These are phyloP conservation scores for Epichloe hybrida DNA, from an alignment of 2,329 filamentous ascomycete species.

Conservation along the genomic window DNA sequence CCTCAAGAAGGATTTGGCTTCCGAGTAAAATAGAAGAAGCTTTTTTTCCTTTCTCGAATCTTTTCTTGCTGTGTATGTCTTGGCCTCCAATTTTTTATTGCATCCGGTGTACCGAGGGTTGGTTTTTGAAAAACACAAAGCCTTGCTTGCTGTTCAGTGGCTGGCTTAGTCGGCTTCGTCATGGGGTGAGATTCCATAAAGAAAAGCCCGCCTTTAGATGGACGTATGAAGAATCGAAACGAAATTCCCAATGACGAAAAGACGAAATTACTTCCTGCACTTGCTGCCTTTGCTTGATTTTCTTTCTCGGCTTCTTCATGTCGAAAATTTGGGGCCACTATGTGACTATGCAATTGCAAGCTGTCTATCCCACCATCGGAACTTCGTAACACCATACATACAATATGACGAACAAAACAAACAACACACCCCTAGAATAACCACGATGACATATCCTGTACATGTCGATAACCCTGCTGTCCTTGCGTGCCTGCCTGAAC, in stretches of 20 bases:
- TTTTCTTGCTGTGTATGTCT: constrained; percentile 13
- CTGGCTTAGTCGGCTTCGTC: constrained; percentile 20
- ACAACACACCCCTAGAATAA: no score
- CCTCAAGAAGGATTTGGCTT: constrained; percentile 88
- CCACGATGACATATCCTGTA: no score
- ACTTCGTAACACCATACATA: no score
- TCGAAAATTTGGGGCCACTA: no score
- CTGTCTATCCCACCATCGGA: no score
- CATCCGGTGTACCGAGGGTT: constrained; percentile 39
- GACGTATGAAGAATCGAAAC: constrained; percentile 16
- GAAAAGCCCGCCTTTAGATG: constrained; percentile 19
- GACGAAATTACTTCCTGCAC: not conserved
- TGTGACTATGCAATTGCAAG: no score
- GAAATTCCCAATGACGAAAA: constrained; percentile 6
- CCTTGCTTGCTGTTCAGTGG: constrained; percentile 18
- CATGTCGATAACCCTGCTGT: no score
- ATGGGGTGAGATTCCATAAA: constrained; percentile 21
- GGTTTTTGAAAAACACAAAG: not conserved
- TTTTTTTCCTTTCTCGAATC: constrained; percentile 23
- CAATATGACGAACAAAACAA: no score
- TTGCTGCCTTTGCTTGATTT: not conserved
- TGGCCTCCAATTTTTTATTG: constrained; percentile 25
- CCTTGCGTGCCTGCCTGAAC: no score
- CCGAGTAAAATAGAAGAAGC: constrained; percentile 25
- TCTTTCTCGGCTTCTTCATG: no score